Conservation (phyloP, 495 filamentous ascomycete species). For the Tuber melanosporum region DNA sequence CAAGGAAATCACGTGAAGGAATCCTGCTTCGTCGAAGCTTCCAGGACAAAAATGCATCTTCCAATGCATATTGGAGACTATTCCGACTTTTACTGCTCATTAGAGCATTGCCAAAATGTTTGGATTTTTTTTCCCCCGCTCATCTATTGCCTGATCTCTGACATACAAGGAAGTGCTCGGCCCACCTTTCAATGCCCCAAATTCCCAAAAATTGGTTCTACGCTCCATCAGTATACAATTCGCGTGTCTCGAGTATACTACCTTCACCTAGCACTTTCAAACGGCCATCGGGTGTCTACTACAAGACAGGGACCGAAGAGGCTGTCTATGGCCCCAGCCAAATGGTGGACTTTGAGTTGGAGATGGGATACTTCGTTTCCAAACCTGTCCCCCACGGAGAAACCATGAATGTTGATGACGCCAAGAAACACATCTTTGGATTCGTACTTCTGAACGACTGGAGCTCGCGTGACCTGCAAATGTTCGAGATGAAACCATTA, state of each 20-base stretch:
- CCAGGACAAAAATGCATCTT: constrained; percentile 55
- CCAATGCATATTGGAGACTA: constrained; percentile 88
- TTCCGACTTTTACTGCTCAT: constrained; percentile 89
- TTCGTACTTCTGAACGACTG: constrained; percentile 87
- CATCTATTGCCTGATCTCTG: not conserved
- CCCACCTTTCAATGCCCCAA: constrained; percentile 66
- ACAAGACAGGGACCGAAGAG: constrained; percentile 45
- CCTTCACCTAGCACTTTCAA: constrained; percentile 67
- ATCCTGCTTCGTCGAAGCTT: constrained; percentile 51
- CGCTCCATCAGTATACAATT: constrained; percentile 79
- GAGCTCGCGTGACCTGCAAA: constrained; percentile 74
- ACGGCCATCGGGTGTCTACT: constrained; percentile 70
- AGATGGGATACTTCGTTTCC: constrained; percentile 72
- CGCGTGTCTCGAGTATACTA: constrained; percentile 68
- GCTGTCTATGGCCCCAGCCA: constrained; percentile 57
- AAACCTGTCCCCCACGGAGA: constrained; percentile 59
- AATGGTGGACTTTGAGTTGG: constrained; percentile 75
- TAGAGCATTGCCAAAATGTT: constrained; percentile 71
- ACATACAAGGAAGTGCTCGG: constrained; percentile 44
- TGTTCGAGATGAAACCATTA: constrained; percentile 76
- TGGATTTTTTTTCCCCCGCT: not conserved
- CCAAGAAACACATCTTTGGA: constrained; percentile 73
- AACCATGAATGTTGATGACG: constrained; percentile 57
- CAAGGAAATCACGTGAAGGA: constrained; percentile 55
- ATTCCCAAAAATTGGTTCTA: constrained; percentile 79